These are phyloP conservation scores for Ceratocystis cubensis DNA, from an alignment of 2,329 filamentous ascomycete species.

Conservation along the genomic window DNA sequence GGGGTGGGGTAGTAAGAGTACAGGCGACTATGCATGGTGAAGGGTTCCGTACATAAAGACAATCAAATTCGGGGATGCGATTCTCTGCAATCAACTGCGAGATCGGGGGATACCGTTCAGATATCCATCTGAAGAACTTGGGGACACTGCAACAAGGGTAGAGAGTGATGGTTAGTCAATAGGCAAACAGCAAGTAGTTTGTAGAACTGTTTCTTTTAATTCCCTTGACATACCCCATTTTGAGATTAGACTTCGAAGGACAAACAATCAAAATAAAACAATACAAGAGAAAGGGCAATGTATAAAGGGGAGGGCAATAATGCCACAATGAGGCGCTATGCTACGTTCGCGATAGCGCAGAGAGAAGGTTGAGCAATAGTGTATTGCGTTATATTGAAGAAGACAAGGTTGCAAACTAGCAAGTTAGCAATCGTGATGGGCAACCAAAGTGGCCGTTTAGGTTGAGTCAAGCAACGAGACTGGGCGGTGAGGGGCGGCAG, in stretches of 20 bases:
- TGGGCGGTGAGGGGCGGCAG: constrained; percentile 16
- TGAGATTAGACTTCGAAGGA: neutral
- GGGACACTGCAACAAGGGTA: constrained; percentile 41
- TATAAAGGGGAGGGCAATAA: constrained; percentile 9
- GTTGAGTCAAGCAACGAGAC: neutral
- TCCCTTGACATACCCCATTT: constrained; percentile 4
- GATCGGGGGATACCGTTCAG: constrained; percentile 95
- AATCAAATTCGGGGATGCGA: constrained; percentile 97
- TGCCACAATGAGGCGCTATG: constrained; percentile 22
- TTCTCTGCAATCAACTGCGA: constrained; percentile 98
- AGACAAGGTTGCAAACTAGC: constrained; percentile 7
- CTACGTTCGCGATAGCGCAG: neutral
- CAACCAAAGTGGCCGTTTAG: neutral
- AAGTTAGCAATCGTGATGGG: neutral
- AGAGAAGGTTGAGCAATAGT: neutral
- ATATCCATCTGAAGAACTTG: constrained; percentile 98
- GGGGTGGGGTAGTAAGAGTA: neutral
- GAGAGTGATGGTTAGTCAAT: neutral
- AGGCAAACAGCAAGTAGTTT: neutral
- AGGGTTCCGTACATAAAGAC: constrained; percentile 57
- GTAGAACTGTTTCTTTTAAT: neutral
- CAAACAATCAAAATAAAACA: constrained; percentile 13
- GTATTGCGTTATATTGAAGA: neutral
- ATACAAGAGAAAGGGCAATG: neutral
- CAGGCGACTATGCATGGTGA: constrained; percentile 20